These are phyloP conservation scores for Populus davidiana DNA, from an alignment of 345 rosid genomes.

Conservation along the genomic window DNA sequence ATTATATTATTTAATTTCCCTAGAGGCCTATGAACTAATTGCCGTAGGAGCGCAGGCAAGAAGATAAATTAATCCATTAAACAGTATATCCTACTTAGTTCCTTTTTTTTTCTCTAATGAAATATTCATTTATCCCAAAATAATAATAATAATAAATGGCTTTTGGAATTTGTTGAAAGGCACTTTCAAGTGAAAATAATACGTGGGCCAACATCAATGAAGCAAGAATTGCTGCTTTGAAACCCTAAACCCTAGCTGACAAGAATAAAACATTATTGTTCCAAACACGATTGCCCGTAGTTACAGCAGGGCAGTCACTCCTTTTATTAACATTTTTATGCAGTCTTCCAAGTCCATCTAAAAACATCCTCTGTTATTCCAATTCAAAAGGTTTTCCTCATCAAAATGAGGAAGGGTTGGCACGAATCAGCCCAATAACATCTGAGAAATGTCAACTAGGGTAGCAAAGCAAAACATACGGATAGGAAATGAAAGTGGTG, in stretches of 20 bases:
- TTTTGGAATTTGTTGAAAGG: not conserved
- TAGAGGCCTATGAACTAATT: too few species aligned
- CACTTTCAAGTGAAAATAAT: not conserved
- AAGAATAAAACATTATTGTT: not conserved
- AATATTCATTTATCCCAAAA: not conserved
- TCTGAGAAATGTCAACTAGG: not conserved
- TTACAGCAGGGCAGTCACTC: not conserved
- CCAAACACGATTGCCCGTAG: not conserved
- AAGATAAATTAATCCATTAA: too few species aligned
- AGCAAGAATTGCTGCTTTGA: not conserved
- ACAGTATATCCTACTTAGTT: too few species aligned
- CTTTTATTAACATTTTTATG: not conserved
- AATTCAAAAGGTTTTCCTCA: not conserved
- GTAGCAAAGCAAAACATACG: not conserved
- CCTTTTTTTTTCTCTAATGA: not conserved
- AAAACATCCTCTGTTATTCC: not conserved
- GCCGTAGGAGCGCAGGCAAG: too few species aligned
- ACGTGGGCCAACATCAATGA: not conserved
- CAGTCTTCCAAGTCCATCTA: not conserved
- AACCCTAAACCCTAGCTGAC: not conserved
- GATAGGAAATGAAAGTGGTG: not conserved
- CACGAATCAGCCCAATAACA: not conserved
- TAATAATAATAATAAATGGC: not conserved
- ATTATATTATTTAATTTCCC: too few species aligned
- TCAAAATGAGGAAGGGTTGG: not conserved